phyloP scores from a whole-genome alignment of 2,329 filamentous ascomycete genomes.

The Atkinsonella texensis region DNA sequence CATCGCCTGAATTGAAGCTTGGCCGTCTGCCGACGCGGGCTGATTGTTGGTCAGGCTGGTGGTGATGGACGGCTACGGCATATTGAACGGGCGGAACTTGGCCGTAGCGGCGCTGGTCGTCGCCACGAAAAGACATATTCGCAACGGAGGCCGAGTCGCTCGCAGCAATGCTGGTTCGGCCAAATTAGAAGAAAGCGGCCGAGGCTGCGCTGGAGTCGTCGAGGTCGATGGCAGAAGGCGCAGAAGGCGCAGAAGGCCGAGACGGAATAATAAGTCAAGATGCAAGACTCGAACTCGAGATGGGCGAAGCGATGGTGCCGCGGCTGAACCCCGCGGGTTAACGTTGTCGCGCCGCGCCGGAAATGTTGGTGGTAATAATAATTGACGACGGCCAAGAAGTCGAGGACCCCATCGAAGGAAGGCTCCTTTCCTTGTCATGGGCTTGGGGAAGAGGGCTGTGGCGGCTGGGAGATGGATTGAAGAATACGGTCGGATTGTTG shows the following conservation, averaged over 20 bases:
- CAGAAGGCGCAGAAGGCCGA: background rate
- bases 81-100: constrained; percentile 56
- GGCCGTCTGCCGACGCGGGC: constrained; percentile 38
- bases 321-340: constrained; percentile 10
- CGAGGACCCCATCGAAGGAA: background rate
- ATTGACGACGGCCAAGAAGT: background rate
- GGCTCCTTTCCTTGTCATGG: background rate
- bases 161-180: constrained; percentile 3
- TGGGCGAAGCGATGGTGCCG: background rate
- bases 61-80: constrained; percentile 31
- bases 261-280: background rate
- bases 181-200: background rate
- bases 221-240: background rate
- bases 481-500: background rate
- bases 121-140: constrained; percentile 51
- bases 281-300: background rate
- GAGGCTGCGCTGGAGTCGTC: background rate
- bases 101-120: constrained; percentile 52
- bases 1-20: constrained; percentile 70
- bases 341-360: constrained; percentile 8
- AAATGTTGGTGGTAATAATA: background rate
- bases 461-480: background rate
- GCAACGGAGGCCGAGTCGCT: background rate
- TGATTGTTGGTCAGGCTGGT: constrained; percentile 6
- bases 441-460: background rate